A percentile compares a stretch with the other conserved stretches of the same genome.
Evolutionary conservation across 768 basidiomycete species (phyloP).

Genomic region (Termitomyces sp.): DNA sequence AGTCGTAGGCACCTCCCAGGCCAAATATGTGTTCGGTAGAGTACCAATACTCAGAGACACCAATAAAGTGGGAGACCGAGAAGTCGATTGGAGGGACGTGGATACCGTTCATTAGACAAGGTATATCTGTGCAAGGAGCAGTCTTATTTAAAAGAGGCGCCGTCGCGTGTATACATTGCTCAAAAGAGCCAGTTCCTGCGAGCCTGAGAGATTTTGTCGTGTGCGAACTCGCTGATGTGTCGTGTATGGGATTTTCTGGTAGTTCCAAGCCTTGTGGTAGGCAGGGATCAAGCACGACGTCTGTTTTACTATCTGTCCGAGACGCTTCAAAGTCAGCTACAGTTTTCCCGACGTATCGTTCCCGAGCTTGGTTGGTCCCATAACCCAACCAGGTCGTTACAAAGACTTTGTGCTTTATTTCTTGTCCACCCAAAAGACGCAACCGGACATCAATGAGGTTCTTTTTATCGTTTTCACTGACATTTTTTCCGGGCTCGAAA

Average conservation of each 20-base stretch:
- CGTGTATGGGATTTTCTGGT: slow-evolving; percentile 51
- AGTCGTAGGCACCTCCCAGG: slow-evolving; percentile 93
- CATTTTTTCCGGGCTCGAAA: slow-evolving; percentile 75
- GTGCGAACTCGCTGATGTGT: slow-evolving; percentile 38
- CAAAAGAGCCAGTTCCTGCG: slow-evolving; percentile 88
- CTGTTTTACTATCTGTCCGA: slow-evolving; percentile 27
- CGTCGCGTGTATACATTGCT: slow-evolving; percentile 72
- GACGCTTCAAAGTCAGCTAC: slow-evolving; percentile 55
- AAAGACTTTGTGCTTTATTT: slow-evolving; percentile 90
- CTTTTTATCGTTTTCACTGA: slow-evolving; percentile 51
- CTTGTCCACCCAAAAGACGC: slow-evolving; percentile 78
- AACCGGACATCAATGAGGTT: slow-evolving; percentile 80
- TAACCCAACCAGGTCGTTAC: slow-evolving; percentile 99
- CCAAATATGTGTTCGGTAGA: slow-evolving; percentile 97
- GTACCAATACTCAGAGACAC: slow-evolving; percentile 99
- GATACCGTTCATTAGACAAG: slow-evolving; percentile 93
- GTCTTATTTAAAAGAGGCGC: slow-evolving; percentile 82
- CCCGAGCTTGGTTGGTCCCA: slow-evolving; percentile 95
- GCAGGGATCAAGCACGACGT: slow-evolving; percentile 80
- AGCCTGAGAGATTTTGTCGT: slow-evolving; percentile 57
- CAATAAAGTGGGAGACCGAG: slow-evolving; percentile 89
- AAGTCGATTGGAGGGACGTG: slow-evolving; percentile 95
- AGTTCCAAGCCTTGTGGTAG: slow-evolving; percentile 75
- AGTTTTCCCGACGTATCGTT: slow-evolving; percentile 79
- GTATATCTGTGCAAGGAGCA: slow-evolving; percentile 76